Percentiles rank a stretch among this genome's conserved stretches.
These are phyloP conservation scores for Annulohypoxylon truncatum DNA, from an alignment of 2,329 filamentous ascomycete genomes.

Conservation along the genomic window DNA sequence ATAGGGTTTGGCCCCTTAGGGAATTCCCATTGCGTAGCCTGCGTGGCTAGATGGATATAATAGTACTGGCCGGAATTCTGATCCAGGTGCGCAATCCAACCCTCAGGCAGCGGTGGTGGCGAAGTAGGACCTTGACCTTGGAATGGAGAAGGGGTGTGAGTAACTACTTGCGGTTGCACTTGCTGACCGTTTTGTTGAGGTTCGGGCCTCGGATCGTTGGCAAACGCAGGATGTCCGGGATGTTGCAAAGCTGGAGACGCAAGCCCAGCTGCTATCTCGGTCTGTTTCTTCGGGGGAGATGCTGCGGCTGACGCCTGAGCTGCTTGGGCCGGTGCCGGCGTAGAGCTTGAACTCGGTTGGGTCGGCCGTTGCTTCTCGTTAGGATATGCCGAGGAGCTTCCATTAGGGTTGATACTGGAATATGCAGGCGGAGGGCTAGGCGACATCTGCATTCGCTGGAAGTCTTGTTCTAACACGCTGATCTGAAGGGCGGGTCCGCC, in stretches of 20 bases:
- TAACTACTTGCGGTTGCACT: conserved; percentile 53
- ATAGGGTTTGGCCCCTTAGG: conserved; percentile 94
- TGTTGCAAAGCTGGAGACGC: conserved; percentile 65
- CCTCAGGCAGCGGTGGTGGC: conserved; percentile 92
- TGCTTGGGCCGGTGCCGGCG: conserved; percentile 42
- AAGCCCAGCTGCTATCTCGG: conserved; percentile 50
- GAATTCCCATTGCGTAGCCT: conserved; percentile 99
- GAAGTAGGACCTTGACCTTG: conserved; percentile 72
- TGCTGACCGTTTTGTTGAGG: conserved; percentile 60
- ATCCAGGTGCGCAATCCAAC: conserved; percentile 97
- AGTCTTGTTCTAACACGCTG: conserved; percentile 85
- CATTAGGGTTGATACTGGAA: conserved; percentile 74
- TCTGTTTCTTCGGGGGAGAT: conserved; percentile 50
- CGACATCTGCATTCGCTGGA: conserved; percentile 81
- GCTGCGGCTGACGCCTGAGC: conserved; percentile 48
- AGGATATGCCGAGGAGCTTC: conserved; percentile 71
- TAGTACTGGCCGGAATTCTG: conserved; percentile 98
- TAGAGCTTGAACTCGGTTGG: conserved; percentile 34
- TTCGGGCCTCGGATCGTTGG: conserved; percentile 77
- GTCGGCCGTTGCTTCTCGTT: conserved; percentile 77
- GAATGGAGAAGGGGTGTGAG: conserved; percentile 60
- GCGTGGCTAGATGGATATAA: conserved; percentile 95
- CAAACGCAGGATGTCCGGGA: conserved; percentile 86
- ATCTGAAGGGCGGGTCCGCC: conserved; percentile 60
- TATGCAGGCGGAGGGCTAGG: conserved; percentile 96